phyloP scores from a whole-genome alignment of 1,284 basidiomycete genomes.

The Papiliotrema fonsecae region DNA sequence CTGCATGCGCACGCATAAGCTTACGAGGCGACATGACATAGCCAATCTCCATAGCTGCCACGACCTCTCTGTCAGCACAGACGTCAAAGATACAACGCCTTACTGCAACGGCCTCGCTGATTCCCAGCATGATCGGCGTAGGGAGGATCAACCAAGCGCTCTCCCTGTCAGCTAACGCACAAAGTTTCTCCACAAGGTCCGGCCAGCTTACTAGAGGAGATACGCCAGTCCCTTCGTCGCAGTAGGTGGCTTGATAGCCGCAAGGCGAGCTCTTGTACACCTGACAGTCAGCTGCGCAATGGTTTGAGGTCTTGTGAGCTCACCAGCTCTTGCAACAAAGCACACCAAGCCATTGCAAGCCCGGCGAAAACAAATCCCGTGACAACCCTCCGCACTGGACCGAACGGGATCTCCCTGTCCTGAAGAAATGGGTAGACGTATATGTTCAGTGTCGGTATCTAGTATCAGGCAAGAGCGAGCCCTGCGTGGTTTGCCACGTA shows the following conservation, averaged over 20 bases:
- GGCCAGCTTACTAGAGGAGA: conserved; percentile 3
- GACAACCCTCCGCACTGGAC: conserved; percentile 16
- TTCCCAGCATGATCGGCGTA: conserved; percentile 19
- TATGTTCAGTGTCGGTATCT: conserved; percentile 21
- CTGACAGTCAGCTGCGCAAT: neutral
- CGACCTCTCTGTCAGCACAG: conserved; percentile 9
- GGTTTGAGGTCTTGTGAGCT: neutral
- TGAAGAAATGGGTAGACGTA: conserved; percentile 3
- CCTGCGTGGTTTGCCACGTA: neutral
- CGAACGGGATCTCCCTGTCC: conserved; percentile 11
- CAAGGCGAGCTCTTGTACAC: conserved; percentile 27
- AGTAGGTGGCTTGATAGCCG: conserved; percentile 18
- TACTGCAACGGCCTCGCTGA: conserved; percentile 22
- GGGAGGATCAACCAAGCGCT: conserved; percentile 27
- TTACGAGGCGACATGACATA: conserved; percentile 28
- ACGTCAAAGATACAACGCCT: neutral
- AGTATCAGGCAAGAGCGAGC: neutral
- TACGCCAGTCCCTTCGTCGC: conserved; percentile 6
- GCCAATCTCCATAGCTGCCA: conserved; percentile 25
- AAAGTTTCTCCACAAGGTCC: neutral
- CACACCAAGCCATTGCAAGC: conserved; percentile 18
- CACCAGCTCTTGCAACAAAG: conserved; percentile 18
- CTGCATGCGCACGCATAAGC: no score
- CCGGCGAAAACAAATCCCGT: conserved; percentile 18
- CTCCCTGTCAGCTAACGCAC: conserved; percentile 10